Conservation (phyloP, 352 stramenopile species). For the Phytopythium ostracodes region DNA sequence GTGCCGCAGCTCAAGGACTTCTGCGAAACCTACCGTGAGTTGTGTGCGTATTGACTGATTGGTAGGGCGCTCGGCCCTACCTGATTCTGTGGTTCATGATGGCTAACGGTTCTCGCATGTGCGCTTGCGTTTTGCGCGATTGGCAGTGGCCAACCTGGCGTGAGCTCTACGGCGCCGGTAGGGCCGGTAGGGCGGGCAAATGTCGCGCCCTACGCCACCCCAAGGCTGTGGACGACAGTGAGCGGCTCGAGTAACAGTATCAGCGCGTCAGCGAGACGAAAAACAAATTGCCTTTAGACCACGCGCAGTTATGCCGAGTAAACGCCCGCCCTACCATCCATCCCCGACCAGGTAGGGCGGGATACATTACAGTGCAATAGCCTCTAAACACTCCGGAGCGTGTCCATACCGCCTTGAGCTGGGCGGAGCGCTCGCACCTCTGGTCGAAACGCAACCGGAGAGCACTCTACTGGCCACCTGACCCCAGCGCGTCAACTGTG, state of each 20-base stretch:
- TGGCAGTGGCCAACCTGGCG: constrained; percentile 5
- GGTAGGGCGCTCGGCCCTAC: background rate
- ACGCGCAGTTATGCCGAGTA: no score
- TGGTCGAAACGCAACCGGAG: background rate
- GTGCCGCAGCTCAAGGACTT: constrained; percentile 79
- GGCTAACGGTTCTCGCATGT: no score
- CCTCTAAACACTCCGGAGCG: background rate
- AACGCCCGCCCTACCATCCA: no score
- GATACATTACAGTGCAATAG: no score
- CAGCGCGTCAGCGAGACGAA: background rate
- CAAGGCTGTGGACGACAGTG: background rate
- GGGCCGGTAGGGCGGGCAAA: background rate
- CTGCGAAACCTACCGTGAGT: constrained; percentile 50
- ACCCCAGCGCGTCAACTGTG: no score
- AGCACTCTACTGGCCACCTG: background rate
- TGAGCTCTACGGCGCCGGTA: background rate
- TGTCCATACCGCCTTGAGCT: background rate
- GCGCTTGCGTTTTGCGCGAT: background rate
- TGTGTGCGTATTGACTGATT: background rate
- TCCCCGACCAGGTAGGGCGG: no score
- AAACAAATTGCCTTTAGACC: background rate
- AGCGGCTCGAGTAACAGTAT: background rate
- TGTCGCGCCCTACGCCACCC: background rate
- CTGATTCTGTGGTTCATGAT: background rate
- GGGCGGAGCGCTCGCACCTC: background rate